Evolutionary conservation across 495 filamentous ascomycete genomes (phyloP), one percentile per base, ranked within the genome.

Genomic region (Penicillium cataractarum): DNA sequence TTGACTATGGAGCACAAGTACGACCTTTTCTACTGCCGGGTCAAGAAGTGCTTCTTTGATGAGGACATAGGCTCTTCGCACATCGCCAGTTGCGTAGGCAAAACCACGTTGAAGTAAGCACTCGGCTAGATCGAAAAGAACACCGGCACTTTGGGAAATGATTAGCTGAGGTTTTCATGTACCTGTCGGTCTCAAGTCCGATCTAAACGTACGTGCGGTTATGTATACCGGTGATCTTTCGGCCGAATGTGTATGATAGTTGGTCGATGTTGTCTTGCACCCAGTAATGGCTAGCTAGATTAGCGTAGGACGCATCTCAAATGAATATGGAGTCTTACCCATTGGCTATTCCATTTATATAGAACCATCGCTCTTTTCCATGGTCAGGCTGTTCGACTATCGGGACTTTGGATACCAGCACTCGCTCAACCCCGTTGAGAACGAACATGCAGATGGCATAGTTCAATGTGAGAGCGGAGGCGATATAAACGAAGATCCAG

Each of bases 1-100:
- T 71, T 96, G 92, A 21, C 87, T 91, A 71, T 97, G 92, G 32
- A 91, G 79, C 49, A 96, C 84, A 24, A 96, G 81, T 57, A 96
- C 79, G 15, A 95, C 85, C 65, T 92, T 94, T 24, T 84, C 82
- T 65, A 87, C 85, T 19, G 80, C 66, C 0, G 80, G 83, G 33
- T 71, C 52, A 10, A 77, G 29, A 8, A 78, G 59, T 1, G 75
- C 71, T 24, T 65, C 42, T 57, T 77, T 76, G 32, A 73, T 33
- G 0, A 72, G 59, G 4, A 57, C 58, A 54, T 80, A 75, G 7
- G 78, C 77, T 22, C 62, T 61, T 1, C 92, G 84, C 42, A 90
- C 81, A 66, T 92, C 90, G 24, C 76, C 73, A 0, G 92, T 95
- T 0, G 86, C 84, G 66, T 92, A 93, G 55, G 76, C 80, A 62